Conservation (phyloP, 2,329 filamentous ascomycete genomes). For the Aspergillus fumigatiaffinis region DNA sequence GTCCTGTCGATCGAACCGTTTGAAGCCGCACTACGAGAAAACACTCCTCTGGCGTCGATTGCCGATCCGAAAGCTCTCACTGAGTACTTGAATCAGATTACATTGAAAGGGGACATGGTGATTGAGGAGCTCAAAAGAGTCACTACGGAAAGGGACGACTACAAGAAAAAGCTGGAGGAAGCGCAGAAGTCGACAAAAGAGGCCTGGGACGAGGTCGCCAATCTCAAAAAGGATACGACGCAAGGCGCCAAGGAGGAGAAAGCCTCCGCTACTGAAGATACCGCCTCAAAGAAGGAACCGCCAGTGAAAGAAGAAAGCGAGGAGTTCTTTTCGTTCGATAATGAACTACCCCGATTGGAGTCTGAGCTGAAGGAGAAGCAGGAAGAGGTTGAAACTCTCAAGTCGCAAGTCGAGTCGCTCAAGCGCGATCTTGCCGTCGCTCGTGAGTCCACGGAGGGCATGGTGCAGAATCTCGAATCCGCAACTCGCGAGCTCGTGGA, state of each 20-base stretch:
- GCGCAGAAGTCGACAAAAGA: slow-evolving; percentile 60
- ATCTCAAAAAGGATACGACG: slow-evolving; percentile 43
- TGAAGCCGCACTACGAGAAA: slow-evolving; percentile 83
- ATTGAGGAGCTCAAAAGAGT: slow-evolving; percentile 90
- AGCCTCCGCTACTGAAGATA: not conserved
- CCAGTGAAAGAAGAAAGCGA: slow-evolving; percentile 46
- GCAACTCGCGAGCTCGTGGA: slow-evolving; percentile 61
- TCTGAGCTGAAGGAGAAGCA: slow-evolving; percentile 66
- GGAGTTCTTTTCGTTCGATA: slow-evolving; percentile 90
- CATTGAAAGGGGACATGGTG: slow-evolving; percentile 83
- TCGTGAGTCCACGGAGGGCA: slow-evolving; percentile 65
- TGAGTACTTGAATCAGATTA: slow-evolving; percentile 86
- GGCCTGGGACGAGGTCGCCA: slow-evolving; percentile 61
- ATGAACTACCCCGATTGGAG: slow-evolving; percentile 78
- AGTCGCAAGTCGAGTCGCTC: slow-evolving; percentile 63
- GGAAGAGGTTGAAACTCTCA: slow-evolving; percentile 67
- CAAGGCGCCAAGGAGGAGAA: slow-evolving; percentile 15
- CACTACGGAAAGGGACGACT: slow-evolving; percentile 72
- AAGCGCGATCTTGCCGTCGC: slow-evolving; percentile 67
- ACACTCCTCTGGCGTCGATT: slow-evolving; percentile 87
- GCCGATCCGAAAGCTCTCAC: slow-evolving; percentile 76
- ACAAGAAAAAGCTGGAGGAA: slow-evolving; percentile 72
- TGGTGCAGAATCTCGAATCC: slow-evolving; percentile 63
- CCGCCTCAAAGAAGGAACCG: slow-evolving; percentile 10
- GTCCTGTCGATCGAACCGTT: slow-evolving; percentile 89